Percentiles rank a stretch among this genome's conserved stretches.
Conservation (phyloP, 495 filamentous ascomycete genomes). For the Hypoxylon lenormandii region DNA sequence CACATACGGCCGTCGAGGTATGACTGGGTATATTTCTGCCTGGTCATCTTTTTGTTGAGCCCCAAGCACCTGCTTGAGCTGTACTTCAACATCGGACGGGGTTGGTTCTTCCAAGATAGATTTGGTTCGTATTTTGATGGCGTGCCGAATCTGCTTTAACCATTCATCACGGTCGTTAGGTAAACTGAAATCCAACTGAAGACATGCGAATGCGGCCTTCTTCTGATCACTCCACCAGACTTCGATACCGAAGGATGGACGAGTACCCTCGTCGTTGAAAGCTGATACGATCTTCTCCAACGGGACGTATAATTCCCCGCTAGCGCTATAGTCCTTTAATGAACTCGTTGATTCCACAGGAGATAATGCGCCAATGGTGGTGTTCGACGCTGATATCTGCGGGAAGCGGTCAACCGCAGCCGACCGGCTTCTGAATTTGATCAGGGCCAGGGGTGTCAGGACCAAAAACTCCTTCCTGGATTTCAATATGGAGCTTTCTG, state of each 20-base stretch:
- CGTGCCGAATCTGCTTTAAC: constrained; percentile 75
- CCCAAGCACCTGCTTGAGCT: constrained; percentile 75
- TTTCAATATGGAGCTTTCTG: constrained; percentile 80
- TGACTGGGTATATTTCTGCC: constrained; percentile 85
- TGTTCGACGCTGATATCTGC: constrained; percentile 34
- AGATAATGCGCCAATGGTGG: constrained; percentile 18
- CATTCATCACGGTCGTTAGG: constrained; percentile 80
- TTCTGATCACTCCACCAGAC: constrained; percentile 80
- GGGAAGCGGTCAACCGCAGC: constrained; percentile 64
- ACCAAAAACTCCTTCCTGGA: constrained; percentile 91
- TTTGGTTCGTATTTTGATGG: constrained; percentile 64
- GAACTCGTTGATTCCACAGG: constrained; percentile 43
- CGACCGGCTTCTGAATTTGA: constrained; percentile 82
- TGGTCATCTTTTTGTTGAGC: constrained; percentile 70
- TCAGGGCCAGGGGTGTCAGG: constrained; percentile 83
- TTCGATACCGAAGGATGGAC: constrained; percentile 82
- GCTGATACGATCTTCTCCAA: constrained; percentile 80
- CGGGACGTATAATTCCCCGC: constrained; percentile 62
- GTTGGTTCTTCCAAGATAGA: constrained; percentile 64
- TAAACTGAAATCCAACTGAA: constrained; percentile 76
- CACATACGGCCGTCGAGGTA: constrained; percentile 74
- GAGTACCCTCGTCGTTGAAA: constrained; percentile 81
- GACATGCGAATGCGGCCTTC: constrained; percentile 63
- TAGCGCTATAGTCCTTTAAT: constrained; percentile 28
- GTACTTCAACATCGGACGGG: constrained; percentile 69